Evolutionary conservation across 352 stramenopile genomes (phyloP).

Genomic region (Phytophthora tentaculata): DNA sequence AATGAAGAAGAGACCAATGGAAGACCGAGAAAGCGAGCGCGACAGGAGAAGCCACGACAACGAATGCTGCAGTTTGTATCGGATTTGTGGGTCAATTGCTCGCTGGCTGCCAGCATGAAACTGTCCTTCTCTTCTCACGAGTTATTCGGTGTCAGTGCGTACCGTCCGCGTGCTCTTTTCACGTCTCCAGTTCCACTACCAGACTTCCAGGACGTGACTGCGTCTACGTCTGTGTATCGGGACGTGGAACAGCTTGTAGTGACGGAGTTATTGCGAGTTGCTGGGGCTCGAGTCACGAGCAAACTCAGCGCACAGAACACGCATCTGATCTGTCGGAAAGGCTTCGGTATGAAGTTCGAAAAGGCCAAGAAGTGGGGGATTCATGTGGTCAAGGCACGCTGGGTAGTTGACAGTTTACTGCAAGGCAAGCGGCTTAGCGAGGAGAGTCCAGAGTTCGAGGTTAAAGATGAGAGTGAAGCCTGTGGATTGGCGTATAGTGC

Average conservation of each 20-base stretch:
- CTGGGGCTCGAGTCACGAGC: conserved; percentile 55
- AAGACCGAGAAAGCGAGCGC: conserved; percentile 23
- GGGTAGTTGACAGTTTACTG: conserved; percentile 71
- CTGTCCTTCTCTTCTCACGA: conserved; percentile 61
- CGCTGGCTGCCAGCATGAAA: conserved; percentile 49
- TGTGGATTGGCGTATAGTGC: conserved; percentile 2
- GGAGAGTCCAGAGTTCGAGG: conserved; percentile 31
- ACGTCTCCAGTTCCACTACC: conserved; percentile 45
- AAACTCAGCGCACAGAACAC: conserved; percentile 68
- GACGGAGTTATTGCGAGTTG: conserved; percentile 56
- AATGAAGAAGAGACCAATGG: background rate
- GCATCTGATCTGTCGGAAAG: conserved; percentile 63
- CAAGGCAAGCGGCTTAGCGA: conserved; percentile 50
- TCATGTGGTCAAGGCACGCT: conserved; percentile 62
- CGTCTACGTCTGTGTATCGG: conserved; percentile 68
- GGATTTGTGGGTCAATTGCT: conserved; percentile 80
- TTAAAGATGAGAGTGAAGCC: conserved; percentile 21
- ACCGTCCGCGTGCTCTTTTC: conserved; percentile 58
- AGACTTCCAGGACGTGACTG: conserved; percentile 57
- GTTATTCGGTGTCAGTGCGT: conserved; percentile 46
- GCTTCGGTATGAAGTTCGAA: conserved; percentile 66
- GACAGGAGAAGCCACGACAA: conserved; percentile 30
- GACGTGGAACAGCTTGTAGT: conserved; percentile 71
- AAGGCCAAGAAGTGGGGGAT: conserved; percentile 64
- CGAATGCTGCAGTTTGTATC: conserved; percentile 60